phyloP scores from a whole-genome alignment of 257 asterid species.

The Plantago elongata region DNA sequence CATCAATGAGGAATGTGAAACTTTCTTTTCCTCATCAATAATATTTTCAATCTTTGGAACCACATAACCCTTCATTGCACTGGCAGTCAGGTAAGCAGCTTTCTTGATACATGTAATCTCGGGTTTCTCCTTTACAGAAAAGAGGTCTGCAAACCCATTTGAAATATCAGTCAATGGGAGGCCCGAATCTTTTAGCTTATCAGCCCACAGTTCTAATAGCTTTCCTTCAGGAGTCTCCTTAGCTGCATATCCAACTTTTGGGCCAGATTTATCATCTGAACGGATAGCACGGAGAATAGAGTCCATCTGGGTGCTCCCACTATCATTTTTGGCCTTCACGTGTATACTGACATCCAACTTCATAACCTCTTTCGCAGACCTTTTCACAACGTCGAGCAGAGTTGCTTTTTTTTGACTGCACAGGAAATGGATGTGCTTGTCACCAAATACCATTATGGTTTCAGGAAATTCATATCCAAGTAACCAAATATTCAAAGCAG shows the following conservation, averaged over 20 bases:
- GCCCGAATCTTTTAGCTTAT: conserved; percentile 44
- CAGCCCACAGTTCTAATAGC: conserved; percentile 51
- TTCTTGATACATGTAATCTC: conserved; percentile 54
- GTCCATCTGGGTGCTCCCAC: conserved; percentile 50
- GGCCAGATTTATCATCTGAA: conserved; percentile 23
- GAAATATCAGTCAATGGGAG: conserved; percentile 43
- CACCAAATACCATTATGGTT: conserved; percentile 61
- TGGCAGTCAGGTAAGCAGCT: conserved; percentile 61
- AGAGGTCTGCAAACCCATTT: conserved; percentile 56
- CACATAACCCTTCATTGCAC: conserved; percentile 55
- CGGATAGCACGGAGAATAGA: conserved; percentile 31
- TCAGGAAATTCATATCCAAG: conserved; percentile 74
- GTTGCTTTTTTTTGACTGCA: conserved; percentile 62
- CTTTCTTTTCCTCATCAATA: conserved; percentile 71
- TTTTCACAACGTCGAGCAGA: conserved; percentile 44
- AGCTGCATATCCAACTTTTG: conserved; percentile 42
- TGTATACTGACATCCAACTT: conserved; percentile 39
- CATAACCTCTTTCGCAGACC: conserved; percentile 40
- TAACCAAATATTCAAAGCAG: conserved; percentile 60
- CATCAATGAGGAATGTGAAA: conserved; percentile 58
- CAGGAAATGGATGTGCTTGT: conserved; percentile 42
- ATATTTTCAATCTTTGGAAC: conserved; percentile 58
- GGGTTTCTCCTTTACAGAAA: conserved; percentile 52
- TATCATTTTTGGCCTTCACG: conserved; percentile 49
- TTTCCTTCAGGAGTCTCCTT: conserved; percentile 67